Evolutionary conservation across 129 eudicot genomes (phyloP), one percentile per base, ranked within the genome.

Genomic region (Smallanthus sonchifolius): DNA sequence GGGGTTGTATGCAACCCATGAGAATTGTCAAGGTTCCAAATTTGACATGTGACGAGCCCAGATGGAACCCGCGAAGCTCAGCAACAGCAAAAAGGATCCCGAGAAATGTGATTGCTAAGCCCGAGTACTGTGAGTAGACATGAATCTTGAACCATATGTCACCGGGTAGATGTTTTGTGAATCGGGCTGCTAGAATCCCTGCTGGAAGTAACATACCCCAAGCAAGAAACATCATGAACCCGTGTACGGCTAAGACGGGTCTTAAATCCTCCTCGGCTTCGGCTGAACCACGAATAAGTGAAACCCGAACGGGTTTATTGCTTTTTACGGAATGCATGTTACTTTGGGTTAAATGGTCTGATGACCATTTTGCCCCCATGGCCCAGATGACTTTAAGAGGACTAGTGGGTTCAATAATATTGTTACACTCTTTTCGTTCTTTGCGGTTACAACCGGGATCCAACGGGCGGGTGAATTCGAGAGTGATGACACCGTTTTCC

Each of bases 141-240:
- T 94, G 98, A 79, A 90, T 80, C 79, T 86, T 79, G 72, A 80
- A 90, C 98, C 97, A 90, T 17, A 86, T 81, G 75, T 90, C 98
- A 30, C 91, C 97, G 45, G 83, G 89, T 39, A 94, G 81, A 65
- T 85, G 97, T 66, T 90, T 94, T 11, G 92, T 55, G 80, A 90
- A 94, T n/a, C 98, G 85, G 48, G 98, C 97, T 11, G 98, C 85
- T 39, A 94, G 79, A 73, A 90, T 84, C 10, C 98, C 98, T 39
- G 88, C 92, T 0, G 98, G 98, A 40, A 94, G 93, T 79, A 94
- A 77, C 37, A 94, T 86, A 28, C 97, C 98, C 97, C 96, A 94
- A 0, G 98, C 98, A 24, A 94, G 89, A 80, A 94, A 94, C 98
- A 94, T 90, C 97, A 94, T 90, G 65, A 94, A 94, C 56, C 98